phyloP scores from a whole-genome alignment of 31 red algal genomes.

The Odonthalia washingtoniensis region DNA sequence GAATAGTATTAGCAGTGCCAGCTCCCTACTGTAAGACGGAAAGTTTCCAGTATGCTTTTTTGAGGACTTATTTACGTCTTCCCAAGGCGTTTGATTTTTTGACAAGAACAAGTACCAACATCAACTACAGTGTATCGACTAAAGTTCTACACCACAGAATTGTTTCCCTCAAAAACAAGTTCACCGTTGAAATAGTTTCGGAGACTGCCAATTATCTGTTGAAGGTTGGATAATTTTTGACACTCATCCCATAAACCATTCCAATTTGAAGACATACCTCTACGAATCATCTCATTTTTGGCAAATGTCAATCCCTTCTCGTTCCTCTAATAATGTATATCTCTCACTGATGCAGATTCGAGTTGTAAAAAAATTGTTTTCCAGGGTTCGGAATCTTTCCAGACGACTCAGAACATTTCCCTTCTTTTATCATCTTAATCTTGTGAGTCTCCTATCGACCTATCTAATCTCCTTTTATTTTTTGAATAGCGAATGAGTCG shows the following conservation, averaged over 20 bases:
- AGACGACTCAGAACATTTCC: neutral
- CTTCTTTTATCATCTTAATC: neutral
- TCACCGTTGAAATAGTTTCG: neutral
- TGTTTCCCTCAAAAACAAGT: too few species aligned
- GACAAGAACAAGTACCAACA: too few species aligned
- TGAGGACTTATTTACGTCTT: too few species aligned
- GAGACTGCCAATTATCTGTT: neutral
- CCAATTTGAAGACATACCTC: neutral
- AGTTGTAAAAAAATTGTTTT: slow-evolving; percentile 31
- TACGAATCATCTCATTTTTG: slow-evolving; percentile 21
- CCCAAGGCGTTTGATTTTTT: too few species aligned
- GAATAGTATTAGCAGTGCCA: too few species aligned
- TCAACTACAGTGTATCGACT: too few species aligned
- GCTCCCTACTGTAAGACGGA: too few species aligned
- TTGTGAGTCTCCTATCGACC: neutral
- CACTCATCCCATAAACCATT: slow-evolving; percentile 12
- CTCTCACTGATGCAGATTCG: neutral
- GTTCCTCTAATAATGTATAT: neutral
- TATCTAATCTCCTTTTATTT: neutral
- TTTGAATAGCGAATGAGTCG: slow-evolving; percentile 19
- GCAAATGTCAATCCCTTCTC: neutral
- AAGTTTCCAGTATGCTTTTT: too few species aligned
- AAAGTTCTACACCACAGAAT: too few species aligned
- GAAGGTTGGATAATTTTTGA: slow-evolving; percentile 12
- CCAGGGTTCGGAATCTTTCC: slow-evolving; percentile 33